phyloP scores from a whole-genome alignment of 1,139 yeast genomes.

The Dujonia santamariae region DNA sequence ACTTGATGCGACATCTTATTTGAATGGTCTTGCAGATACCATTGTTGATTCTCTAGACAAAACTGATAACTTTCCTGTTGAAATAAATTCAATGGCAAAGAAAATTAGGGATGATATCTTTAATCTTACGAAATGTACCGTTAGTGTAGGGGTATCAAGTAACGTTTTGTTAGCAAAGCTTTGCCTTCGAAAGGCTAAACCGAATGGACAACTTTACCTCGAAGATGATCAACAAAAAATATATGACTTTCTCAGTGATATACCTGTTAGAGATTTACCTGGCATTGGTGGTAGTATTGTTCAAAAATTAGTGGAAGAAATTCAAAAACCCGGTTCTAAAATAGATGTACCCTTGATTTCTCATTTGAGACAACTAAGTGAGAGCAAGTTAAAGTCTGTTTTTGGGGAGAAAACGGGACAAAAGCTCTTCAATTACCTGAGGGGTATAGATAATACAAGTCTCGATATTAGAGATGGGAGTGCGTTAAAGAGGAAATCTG shows the following conservation, averaged over 20 bases:
- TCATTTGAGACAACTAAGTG: slow-evolving; percentile 2
- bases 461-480: slow-evolving; percentile 50
- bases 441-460: slow-evolving; percentile 66
- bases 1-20: slow-evolving; percentile 53
- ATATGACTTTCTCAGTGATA: slow-evolving; percentile 33
- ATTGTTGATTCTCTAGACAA: too few relatives aligned
- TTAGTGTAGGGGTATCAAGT: slow-evolving; percentile 73
- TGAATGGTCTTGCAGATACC: slow-evolving; percentile 8
- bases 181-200: slow-evolving; percentile 76
- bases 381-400: slow-evolving; percentile 30
- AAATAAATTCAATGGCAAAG: slow-evolving; percentile 25
- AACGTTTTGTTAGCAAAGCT: slow-evolving; percentile 78
- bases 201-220: slow-evolving; percentile 56
- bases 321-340: slow-evolving; percentile 11
- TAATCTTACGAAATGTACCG: slow-evolving; percentile 55
- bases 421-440: slow-evolving; percentile 54
- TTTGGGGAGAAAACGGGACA: slow-evolving; percentile 73
- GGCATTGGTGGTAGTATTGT: slow-evolving; percentile 72
- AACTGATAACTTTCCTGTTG: slow-evolving; percentile 2
- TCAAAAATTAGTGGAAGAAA: slow-evolving; percentile 32
- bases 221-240: slow-evolving; percentile 19
- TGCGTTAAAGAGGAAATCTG: slow-evolving; percentile 58
- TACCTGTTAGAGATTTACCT: slow-evolving; percentile 65
- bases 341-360: slow-evolving; percentile 10
- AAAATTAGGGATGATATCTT: slow-evolving; percentile 46